Evolutionary conservation across 2,329 filamentous ascomycete genomes (phyloP), one percentile per base, ranked within the genome.

Genomic region (Claviceps lovelessii): DNA sequence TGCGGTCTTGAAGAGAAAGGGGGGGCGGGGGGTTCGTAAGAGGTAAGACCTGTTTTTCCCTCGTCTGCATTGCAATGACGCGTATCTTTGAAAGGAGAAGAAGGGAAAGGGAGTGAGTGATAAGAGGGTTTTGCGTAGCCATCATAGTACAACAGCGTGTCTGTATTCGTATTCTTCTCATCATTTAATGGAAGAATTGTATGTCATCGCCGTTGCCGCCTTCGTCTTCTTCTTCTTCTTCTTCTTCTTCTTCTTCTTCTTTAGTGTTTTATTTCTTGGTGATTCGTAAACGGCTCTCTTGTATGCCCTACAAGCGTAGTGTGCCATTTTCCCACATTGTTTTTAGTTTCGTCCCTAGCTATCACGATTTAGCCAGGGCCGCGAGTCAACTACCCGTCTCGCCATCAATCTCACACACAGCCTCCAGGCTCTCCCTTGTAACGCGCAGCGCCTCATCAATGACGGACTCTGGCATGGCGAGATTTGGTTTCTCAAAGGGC

Each of bases 371-470:
- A 46, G 47, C 51, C 17, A 28, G 55, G 51, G 46, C 39, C 31
- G 46, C 19, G 39, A 45, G 50, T 57, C 55, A 63, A 41, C 56
- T 53, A 23, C 35, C 53, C n/a, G 55, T 58, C 17, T 63, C 61
- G 19, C 68, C 65, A 19, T 69, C 68, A 41, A 71, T 63, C 49
- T 71, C 70, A 57, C 67, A 70, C 28, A 80, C 72, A 42, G 69
- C 64, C 58, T 83, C 80, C 46, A 85, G 69, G 58, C 76, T 76
- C 61, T 83, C 80, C 56, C 76, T 72, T 33, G 81, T 81, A 37
- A 79, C 71, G 59, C 74, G 75, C n/a, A 84, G 69, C 5, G 80
- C 80, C 59, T 85, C 79, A 31, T 83, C 78, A 15, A 85, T 68
- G n/a, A 83, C 79, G 2, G 71, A 64, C 54, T 76, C 72, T 13